These are phyloP conservation scores for Chaetomidium leptoderma DNA, from an alignment of 495 filamentous ascomycete genomes.

Conservation along the genomic window DNA sequence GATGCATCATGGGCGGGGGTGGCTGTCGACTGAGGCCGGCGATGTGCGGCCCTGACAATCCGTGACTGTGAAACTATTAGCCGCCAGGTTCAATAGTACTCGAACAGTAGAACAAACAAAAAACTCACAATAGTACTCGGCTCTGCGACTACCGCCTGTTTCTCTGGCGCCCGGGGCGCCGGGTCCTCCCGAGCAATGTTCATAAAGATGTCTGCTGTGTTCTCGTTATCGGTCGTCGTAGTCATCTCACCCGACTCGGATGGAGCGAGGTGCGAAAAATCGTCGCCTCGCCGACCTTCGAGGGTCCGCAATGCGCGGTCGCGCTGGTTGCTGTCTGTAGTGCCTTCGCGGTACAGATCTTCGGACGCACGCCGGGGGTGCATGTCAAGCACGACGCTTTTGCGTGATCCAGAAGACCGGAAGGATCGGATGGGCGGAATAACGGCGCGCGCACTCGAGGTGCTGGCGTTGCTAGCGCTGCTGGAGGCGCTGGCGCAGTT, in stretches of 20 bases:
- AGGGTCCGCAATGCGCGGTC: constrained; percentile 49
- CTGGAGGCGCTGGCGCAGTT: constrained; percentile 17
- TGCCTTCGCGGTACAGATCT: constrained; percentile 37
- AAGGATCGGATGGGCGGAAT: constrained; percentile 49
- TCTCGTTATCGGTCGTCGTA: constrained; percentile 42
- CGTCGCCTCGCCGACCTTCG: constrained; percentile 42
- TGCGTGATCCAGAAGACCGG: constrained; percentile 48
- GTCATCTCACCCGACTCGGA: constrained; percentile 40
- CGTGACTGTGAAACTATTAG: constrained; percentile 34
- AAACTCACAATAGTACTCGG: constrained; percentile 42
- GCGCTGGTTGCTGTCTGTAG: constrained; percentile 40
- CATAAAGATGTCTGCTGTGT: constrained; percentile 52
- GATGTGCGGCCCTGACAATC: constrained; percentile 34
- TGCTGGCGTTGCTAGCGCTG: constrained; percentile 8
- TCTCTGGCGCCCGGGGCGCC: constrained; percentile 32
- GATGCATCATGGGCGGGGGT: constrained; percentile 36
- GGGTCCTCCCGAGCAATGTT: constrained; percentile 49
- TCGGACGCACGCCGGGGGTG: constrained; percentile 32
- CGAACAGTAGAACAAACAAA: not conserved
- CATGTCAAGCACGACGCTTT: constrained; percentile 49
- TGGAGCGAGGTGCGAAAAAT: constrained; percentile 38
- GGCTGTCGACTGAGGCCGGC: constrained; percentile 45
- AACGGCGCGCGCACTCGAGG: constrained; percentile 30
- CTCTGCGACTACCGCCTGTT: constrained; percentile 29
- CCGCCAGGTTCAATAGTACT: not conserved